These are phyloP conservation scores for Botrytis elliptica DNA, from an alignment of 2,329 filamentous ascomycete species.

Conservation along the genomic window DNA sequence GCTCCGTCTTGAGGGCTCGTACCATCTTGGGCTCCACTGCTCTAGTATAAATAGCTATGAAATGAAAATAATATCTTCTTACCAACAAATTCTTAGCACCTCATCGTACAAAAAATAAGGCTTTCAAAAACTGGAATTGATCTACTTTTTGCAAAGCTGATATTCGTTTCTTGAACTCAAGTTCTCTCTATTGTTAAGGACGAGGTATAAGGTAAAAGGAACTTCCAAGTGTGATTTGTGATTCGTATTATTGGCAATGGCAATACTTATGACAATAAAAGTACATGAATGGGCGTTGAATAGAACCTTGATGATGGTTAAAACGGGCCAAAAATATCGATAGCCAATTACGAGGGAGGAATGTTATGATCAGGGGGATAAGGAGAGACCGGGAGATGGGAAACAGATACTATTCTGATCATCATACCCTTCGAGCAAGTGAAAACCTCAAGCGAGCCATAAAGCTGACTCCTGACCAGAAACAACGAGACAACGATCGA, in stretches of 20 bases:
- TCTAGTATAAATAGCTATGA: not conserved
- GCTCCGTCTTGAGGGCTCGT: rapidly evolving
- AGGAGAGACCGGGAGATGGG: rapidly evolving
- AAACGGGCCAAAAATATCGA: rapidly evolving
- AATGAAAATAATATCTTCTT: not conserved
- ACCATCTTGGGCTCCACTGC: rapidly evolving
- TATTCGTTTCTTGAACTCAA: too few species aligned
- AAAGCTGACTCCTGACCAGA: not conserved
- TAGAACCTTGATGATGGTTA: rapidly evolving
- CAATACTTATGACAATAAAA: not conserved
- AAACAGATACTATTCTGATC: not conserved
- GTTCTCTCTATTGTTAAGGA: too few species aligned
- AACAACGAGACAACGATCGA: not conserved
- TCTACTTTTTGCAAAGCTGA: not conserved
- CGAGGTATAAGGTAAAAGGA: too few species aligned
- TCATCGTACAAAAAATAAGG: too few species aligned
- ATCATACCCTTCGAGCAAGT: not conserved
- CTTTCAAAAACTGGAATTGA: too few species aligned
- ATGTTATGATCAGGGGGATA: not conserved
- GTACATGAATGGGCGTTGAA: rapidly evolving
- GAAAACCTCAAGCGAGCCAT: not conserved
- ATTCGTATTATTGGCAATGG: too few species aligned
- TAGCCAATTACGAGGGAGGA: not conserved
- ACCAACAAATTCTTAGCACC: not conserved
- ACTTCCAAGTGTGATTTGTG: too few species aligned